Conservation (phyloP, 2,329 filamentous ascomycete genomes). For the Ceratocystis diversiconidia region DNA sequence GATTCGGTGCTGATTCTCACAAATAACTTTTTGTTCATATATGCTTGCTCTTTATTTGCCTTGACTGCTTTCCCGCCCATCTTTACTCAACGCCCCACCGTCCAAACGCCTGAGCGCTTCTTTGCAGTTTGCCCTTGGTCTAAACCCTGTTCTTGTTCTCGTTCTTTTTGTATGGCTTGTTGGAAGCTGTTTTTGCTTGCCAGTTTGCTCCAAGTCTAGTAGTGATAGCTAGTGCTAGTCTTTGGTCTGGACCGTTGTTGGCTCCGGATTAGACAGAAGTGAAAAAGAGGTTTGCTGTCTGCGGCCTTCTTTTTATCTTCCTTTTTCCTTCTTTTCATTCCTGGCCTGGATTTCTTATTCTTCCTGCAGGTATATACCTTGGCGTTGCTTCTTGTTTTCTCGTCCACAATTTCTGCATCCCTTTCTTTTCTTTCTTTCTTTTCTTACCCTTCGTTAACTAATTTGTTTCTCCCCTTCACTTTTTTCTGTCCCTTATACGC, state of each 20-base stretch:
- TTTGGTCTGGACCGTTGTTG: not conserved
- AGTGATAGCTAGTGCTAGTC: not conserved
- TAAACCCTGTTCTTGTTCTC: not conserved
- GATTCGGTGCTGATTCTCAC: not conserved
- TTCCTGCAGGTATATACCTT: not conserved
- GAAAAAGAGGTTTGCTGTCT: too few species aligned
- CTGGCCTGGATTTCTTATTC: not conserved
- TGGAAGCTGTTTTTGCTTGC: not conserved
- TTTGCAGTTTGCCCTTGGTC: not conserved
- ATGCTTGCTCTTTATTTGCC: not conserved
- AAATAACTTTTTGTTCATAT: not conserved
- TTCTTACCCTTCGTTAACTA: not conserved
- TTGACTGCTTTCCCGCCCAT: not conserved
- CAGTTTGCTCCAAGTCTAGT: not conserved
- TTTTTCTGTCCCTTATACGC: not conserved
- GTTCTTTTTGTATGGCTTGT: not conserved
- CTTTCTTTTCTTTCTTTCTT: not conserved
- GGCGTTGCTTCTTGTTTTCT: not conserved
- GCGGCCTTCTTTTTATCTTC: constrained; percentile 3
- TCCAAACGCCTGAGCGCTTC: not conserved
- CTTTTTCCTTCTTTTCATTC: constrained; percentile 3
- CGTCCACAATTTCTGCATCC: not conserved
- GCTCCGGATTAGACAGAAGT: not conserved
- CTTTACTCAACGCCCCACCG: not conserved
- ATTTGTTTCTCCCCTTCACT: not conserved